Percentiles rank a stretch among this genome's conserved stretches.
These are phyloP conservation scores for Yamadazyma akitaensis DNA, from an alignment of 805 yeast genomes.

Conservation along the genomic window DNA sequence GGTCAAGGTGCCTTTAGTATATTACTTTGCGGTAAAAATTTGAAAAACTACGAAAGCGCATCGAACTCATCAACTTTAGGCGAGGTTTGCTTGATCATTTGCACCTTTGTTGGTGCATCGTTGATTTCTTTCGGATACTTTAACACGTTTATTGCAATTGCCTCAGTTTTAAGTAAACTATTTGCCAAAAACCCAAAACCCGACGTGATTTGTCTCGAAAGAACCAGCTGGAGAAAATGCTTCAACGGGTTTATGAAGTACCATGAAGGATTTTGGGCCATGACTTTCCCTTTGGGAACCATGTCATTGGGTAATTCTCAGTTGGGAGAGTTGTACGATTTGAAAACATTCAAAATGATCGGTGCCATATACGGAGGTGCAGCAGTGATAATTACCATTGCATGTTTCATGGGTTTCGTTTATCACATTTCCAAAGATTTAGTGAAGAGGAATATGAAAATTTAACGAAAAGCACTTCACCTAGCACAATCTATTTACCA, in stretches of 20 bases:
- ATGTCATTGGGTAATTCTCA: slow-evolving; percentile 60
- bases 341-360: slow-evolving; percentile 58
- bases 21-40: slow-evolving; percentile 49
- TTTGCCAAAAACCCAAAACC: slow-evolving; percentile 29
- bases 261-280: slow-evolving; percentile 51
- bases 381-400: slow-evolving; percentile 42
- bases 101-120: slow-evolving; percentile 40
- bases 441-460: background rate
- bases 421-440: slow-evolving; percentile 10
- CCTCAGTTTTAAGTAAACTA: slow-evolving; percentile 41
- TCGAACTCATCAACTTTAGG: background rate
- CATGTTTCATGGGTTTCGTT: slow-evolving; percentile 30
- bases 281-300: slow-evolving; percentile 89
- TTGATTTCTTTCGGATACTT: slow-evolving; percentile 57
- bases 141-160: slow-evolving; percentile 35
- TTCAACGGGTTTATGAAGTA: slow-evolving; percentile 18
- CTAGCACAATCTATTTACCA: too few species aligned
- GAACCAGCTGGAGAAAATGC: slow-evolving; percentile 8
- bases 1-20: slow-evolving; percentile 84
- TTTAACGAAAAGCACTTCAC: too few species aligned
- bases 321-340: slow-evolving; percentile 45
- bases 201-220: slow-evolving; percentile 16
- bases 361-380: slow-evolving; percentile 58
- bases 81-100: slow-evolving; percentile 7
- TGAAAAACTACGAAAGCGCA: background rate